Evolutionary conservation across 2,329 filamentous ascomycete species (phyloP).

Genomic region (Aspergillus quadrilineatus): DNA sequence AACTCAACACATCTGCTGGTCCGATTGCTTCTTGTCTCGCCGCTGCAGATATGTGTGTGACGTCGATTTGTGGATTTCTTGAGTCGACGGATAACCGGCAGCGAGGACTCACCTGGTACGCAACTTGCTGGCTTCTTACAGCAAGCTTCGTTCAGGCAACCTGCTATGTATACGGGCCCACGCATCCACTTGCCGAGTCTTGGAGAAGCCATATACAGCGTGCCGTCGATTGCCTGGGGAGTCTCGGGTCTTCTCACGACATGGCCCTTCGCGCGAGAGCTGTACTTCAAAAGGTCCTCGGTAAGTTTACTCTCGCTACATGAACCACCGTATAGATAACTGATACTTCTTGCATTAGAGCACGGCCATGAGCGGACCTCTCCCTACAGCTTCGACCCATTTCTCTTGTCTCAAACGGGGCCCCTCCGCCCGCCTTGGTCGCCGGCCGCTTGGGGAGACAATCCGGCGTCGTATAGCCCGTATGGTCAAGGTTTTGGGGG

Average conservation of each 20-base stretch:
- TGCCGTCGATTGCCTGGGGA: constrained; percentile 20
- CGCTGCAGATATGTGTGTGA: constrained; percentile 23
- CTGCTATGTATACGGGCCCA: constrained; percentile 22
- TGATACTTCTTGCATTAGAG: not conserved
- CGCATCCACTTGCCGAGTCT: constrained; percentile 14
- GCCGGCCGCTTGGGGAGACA: constrained; percentile 6
- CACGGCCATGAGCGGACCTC: constrained; percentile 8
- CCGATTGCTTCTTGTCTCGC: constrained; percentile 20
- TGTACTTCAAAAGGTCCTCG: constrained; percentile 20
- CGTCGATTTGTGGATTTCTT: constrained; percentile 22
- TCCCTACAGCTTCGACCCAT: constrained; percentile 2
- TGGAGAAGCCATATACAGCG: constrained; percentile 20
- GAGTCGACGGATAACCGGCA: constrained; percentile 18
- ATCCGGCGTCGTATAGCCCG: constrained; percentile 12
- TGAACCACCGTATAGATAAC: not conserved
- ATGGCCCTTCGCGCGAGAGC: constrained; percentile 21
- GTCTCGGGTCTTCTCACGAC: constrained; percentile 21
- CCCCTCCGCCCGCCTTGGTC: constrained; percentile 14
- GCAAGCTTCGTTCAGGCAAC: constrained; percentile 26
- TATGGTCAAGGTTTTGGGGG: constrained; percentile 13
- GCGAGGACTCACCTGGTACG: constrained; percentile 24
- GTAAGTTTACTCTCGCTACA: constrained; percentile 1
- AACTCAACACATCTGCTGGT: constrained; percentile 13
- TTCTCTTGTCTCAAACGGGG: constrained; percentile 6
- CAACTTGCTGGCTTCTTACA: constrained; percentile 25